phyloP scores from a whole-genome alignment of 2,329 filamentous ascomycete genomes.

The Fusarium buxicola region DNA sequence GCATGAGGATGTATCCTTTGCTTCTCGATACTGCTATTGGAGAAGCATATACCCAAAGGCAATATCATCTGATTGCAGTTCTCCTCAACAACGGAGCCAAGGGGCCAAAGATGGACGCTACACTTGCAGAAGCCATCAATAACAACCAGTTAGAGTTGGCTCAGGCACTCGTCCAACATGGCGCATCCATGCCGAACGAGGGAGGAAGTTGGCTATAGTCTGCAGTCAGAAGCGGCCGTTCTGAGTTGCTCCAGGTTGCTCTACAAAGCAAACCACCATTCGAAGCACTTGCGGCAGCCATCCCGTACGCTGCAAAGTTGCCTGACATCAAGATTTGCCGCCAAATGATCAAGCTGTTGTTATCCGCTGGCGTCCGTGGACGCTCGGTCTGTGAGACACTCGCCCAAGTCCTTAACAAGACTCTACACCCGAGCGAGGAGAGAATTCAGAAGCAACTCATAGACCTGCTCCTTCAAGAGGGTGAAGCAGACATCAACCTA shows the following conservation, averaged over 20 bases:
- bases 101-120: constrained; percentile 4
- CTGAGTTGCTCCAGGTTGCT: constrained; percentile 5
- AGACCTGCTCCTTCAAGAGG: not conserved
- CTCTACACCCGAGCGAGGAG: not conserved
- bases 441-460: not conserved
- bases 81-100: constrained; percentile 12
- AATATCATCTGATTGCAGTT: not conserved
- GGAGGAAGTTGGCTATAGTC: not conserved
- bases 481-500: not conserved
- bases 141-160: not conserved
- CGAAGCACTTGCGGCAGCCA: not conserved
- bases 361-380: not conserved
- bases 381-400: constrained; percentile 2
- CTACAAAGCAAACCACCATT: constrained; percentile 4
- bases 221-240: constrained; percentile 3
- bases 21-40: constrained; percentile 8
- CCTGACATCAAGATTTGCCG: not conserved
- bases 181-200: not conserved
- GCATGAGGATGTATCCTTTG: not conserved
- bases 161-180: not conserved
- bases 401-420: constrained; percentile 2
- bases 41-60: constrained; percentile 10
- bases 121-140: constrained; percentile 1
- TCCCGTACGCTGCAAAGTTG: not conserved
- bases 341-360: constrained; percentile 6